Base-by-base conservation (phyloP, 768 basidiomycete species). In the Russula compacta region DNA sequence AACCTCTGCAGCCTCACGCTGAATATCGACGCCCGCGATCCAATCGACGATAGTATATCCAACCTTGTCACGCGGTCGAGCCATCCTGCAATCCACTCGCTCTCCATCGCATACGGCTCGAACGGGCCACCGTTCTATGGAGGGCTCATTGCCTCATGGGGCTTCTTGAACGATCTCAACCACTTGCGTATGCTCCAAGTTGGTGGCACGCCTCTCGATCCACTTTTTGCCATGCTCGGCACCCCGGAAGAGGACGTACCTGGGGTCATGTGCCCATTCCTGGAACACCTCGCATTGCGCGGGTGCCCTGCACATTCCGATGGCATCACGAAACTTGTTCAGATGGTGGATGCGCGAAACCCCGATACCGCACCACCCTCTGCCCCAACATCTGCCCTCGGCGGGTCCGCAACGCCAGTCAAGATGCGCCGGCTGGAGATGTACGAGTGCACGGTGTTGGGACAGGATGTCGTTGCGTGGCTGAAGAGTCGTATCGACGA, bases 1-100 rank as follows among this genome's bases (percentile, higher is more conserved):
- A 65, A 71, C 4, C 74, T 91, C 48, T 78, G 78, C n/a, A 72
- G 75, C 29, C 78, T 90, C 15, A 81, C 76, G 2, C 73, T 90
- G 48, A 86, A 89, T 68, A 81, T 90, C 61, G 87, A 89, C 69
- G 77, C 83, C 1, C 81, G 89, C n/a, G 86, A 88, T 63, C 80
- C 86, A 0, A 77, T 88, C 59, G 88, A 89, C 68, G 86, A 89
- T 49, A 79, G 79, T n/a, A 81, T 90, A 53, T 76, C 79, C 14
- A 75, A 75, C 54, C 78, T 91, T 47, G 75, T 87, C 33, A 68
- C 78, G 21, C 81, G 88, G 32, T 87, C 86, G 0, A 76, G 77
- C 33, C 74, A 79, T 40, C 84, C 87, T 0, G 76, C 79, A 0
- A 68, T 91, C 8, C 77, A 77, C 11, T 77, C 78, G 29, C 80